Conservation (phyloP, 2,329 filamentous ascomycete species). For the Xylaria sp. region DNA sequence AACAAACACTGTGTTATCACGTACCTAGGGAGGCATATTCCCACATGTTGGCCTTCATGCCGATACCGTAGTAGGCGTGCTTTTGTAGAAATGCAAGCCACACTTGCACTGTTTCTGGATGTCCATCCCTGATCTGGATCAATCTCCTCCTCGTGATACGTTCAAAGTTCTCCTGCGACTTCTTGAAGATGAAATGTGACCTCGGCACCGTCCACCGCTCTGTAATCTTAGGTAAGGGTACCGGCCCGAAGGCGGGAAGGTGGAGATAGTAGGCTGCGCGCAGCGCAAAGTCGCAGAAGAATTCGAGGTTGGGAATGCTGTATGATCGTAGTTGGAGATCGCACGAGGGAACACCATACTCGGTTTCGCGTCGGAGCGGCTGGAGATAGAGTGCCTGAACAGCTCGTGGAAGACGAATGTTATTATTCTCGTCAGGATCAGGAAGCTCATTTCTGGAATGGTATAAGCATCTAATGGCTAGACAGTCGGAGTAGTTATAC, state of each 20-base stretch:
- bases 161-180: slow-evolving; percentile 98
- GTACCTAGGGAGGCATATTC: slow-evolving; percentile 81
- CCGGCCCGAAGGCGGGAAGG: slow-evolving; percentile 84
- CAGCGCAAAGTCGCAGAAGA: slow-evolving; percentile 94
- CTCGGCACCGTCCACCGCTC: slow-evolving; percentile 95
- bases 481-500: slow-evolving; percentile 24
- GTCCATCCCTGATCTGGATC: slow-evolving; percentile 92
- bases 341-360: slow-evolving; percentile 84
- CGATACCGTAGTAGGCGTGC: slow-evolving; percentile 93
- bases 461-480: slow-evolving; percentile 34
- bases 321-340: slow-evolving; percentile 94
- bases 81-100: slow-evolving; percentile 95
- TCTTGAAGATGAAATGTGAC: slow-evolving; percentile 94
- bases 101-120: slow-evolving; percentile 86
- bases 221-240: slow-evolving; percentile 85
- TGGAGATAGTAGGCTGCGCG: slow-evolving; percentile 94
- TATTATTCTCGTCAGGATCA: slow-evolving; percentile 42
- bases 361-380: slow-evolving; percentile 79
- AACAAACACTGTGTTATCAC: slow-evolving; percentile 39
- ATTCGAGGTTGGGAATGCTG: slow-evolving; percentile 88
- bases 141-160: slow-evolving; percentile 85
- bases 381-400: slow-evolving; percentile 88
- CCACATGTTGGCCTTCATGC: slow-evolving; percentile 99
- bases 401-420: slow-evolving; percentile 74
- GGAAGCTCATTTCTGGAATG: slow-evolving; percentile 44